These are phyloP conservation scores for Cladophialophora bantiana DNA, from an alignment of 2,329 filamentous ascomycete genomes.

Conservation along the genomic window DNA sequence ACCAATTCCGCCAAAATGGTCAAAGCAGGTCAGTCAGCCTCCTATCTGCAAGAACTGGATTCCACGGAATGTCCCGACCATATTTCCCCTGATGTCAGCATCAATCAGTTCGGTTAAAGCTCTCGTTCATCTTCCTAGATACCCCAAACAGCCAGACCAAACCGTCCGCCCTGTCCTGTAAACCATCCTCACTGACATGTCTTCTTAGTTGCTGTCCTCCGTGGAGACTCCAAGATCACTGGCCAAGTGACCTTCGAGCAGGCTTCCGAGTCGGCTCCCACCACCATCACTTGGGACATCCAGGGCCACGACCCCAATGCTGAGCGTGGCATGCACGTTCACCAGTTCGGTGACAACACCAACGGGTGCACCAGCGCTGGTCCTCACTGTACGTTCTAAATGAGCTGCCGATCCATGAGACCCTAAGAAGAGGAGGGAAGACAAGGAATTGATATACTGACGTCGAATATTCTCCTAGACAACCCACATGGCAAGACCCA, in stretches of 20 bases:
- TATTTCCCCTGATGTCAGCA: constrained; percentile 29
- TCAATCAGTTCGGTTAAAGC: not conserved
- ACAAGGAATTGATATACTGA: constrained; percentile 24
- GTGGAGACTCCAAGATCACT: constrained; percentile 94
- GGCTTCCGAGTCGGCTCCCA: constrained; percentile 78
- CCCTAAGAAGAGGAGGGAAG: not conserved
- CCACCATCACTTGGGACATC: constrained; percentile 91
- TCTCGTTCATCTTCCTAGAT: not conserved
- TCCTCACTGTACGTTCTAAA: constrained; percentile 83
- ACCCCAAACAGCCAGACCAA: constrained; percentile 32
- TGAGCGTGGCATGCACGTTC: constrained; percentile 97
- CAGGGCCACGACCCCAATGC: constrained; percentile 91
- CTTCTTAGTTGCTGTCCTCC: constrained; percentile 84
- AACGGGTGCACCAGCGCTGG: constrained; percentile 99
- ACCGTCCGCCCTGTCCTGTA: not conserved
- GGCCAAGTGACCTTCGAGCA: constrained; percentile 97
- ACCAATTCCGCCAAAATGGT: constrained; percentile 81
- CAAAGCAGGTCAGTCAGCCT: constrained; percentile 81
- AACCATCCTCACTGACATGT: constrained; percentile 34
- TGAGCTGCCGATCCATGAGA: not conserved
- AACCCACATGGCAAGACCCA: constrained; percentile 94
- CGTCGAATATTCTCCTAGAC: constrained; percentile 63
- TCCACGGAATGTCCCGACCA: not conserved
- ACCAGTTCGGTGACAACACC: constrained; percentile 99
- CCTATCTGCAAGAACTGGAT: not conserved